Evolutionary conservation across 2,329 filamentous ascomycete genomes (phyloP).

Genomic region (Fusarium lateritium): DNA sequence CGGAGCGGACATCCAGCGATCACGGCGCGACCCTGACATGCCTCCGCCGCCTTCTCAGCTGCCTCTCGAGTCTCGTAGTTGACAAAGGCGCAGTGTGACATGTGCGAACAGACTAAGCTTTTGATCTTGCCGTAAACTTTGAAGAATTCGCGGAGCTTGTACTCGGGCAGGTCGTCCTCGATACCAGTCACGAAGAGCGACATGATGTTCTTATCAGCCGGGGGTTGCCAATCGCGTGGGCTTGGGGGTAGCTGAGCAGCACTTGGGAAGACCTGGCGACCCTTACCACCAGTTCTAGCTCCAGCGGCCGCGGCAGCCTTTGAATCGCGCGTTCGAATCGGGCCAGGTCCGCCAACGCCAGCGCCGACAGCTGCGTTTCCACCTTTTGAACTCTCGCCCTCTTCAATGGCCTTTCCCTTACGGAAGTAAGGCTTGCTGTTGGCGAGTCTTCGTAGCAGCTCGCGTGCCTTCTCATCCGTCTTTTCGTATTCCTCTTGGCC

Average conservation of each 20-base stretch:
- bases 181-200: conserved; percentile 96
- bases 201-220: conserved; percentile 86
- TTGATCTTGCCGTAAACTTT: conserved; percentile 89
- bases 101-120: conserved; percentile 94
- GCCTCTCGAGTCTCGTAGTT: conserved; percentile 90
- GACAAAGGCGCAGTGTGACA: conserved; percentile 96
- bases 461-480: conserved; percentile 95
- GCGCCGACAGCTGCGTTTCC: conserved; percentile 68
- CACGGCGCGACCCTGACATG: conserved; percentile 89
- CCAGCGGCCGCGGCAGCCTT: conserved; percentile 66
- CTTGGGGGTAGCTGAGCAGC: conserved; percentile 83
- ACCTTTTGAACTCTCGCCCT: conserved; percentile 55
- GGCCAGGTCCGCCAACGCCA: conserved; percentile 76
- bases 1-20: conserved; percentile 92
- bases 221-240: conserved; percentile 88
- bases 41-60: conserved; percentile 87
- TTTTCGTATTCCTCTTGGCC: conserved; percentile 94
- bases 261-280: conserved; percentile 74
- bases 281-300: conserved; percentile 62
- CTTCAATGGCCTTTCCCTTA: conserved; percentile 82
- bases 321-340: conserved; percentile 82
- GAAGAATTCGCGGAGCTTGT: conserved; percentile 92
- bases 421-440: conserved; percentile 96
- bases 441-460: conserved; percentile 86
- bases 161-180: conserved; percentile 95